A percentile compares a stretch with the other conserved stretches of the same genome.
phyloP scores from a whole-genome alignment of 148 eudicot species.

The Diospyros kaki region DNA sequence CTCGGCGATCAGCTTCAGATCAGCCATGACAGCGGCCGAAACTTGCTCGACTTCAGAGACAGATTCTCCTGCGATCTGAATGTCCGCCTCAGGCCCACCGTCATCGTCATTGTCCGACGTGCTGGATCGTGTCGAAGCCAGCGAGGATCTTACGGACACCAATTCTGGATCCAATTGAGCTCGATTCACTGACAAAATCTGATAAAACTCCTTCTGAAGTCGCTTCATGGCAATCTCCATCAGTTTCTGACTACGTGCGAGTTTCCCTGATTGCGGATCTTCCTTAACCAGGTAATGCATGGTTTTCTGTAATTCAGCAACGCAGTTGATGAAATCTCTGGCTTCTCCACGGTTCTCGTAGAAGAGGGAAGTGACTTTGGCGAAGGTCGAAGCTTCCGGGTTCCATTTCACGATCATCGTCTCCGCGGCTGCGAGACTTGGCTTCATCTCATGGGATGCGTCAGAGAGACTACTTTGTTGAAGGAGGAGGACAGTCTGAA shows the following conservation, averaged over 20 bases:
- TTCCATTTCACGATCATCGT: constrained; percentile 23
- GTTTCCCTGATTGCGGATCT: constrained; percentile 13
- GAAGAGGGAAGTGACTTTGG: constrained; percentile 18
- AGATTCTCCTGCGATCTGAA: constrained; percentile 2
- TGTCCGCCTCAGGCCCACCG: neutral
- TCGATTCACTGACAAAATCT: constrained; percentile 18
- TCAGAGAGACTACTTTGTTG: neutral
- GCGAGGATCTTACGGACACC: constrained; percentile 17
- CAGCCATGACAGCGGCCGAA: constrained; percentile 14
- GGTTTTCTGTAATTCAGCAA: constrained; percentile 18
- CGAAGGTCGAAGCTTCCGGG: neutral
- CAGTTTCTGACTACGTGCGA: constrained; percentile 20
- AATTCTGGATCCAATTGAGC: constrained; percentile 23
- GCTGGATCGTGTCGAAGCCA: neutral
- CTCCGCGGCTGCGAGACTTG: constrained; percentile 19
- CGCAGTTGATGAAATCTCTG: constrained; percentile 20
- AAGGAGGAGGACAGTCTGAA: too few species aligned
- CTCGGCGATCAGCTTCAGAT: constrained; percentile 25
- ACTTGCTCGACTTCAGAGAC: constrained; percentile 15
- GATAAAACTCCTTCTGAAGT: constrained; percentile 29
- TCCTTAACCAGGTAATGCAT: constrained; percentile 22
- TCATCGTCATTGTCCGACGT: constrained; percentile 6
- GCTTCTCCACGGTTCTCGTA: constrained; percentile 21
- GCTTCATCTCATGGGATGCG: constrained; percentile 14
- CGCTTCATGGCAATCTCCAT: constrained; percentile 33